Base-by-base conservation (phyloP, 2,329 filamentous ascomycete genomes). In the Zymoseptoria pseudotritici region DNA sequence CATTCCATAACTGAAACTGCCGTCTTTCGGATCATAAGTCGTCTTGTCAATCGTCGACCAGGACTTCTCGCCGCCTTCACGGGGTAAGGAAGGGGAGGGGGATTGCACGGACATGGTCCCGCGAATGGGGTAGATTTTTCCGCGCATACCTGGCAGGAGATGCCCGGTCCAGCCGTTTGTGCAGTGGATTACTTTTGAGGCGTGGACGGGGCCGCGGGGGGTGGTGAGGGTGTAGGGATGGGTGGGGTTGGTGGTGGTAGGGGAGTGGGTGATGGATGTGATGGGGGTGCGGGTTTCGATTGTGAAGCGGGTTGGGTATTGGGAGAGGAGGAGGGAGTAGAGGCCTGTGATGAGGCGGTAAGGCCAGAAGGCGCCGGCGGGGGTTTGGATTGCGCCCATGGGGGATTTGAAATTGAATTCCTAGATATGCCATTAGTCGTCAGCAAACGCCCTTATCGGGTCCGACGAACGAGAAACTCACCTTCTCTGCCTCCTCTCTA, bases 321-420 rank as follows among this genome's bases (percentile, higher is more conserved):
- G 58, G n/a, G 59, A 26, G 7, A 63, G 57, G 29, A 64, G 42
- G 8, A 58, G 59, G n/a, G 58, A 53, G 26, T 58, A 64, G 11
- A 66, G 52, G 4, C 63, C 63, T 19, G 65, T 64, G 26, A 66
- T 49, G 3, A 66, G 59, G 17, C 63, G 53, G 29, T 66, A 66
- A 2, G 65, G 63, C 65, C 65, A 66, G 20, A 65, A 61, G 1
- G 65, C 63, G 11, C 65, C 65, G 46, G 65, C 65, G n/a, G 57
- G 57, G 31, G 59, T 64, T 8, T 54, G 58, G 19, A 66, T 66
- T 3, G 62, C 64, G 11, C 64, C 64, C 4, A 61, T 57, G 1
- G 58, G 46, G 50, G 57, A 49, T 57, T 64, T 66, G 55, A 66
- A 61, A 20, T 64, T 64, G 57, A 56, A 64, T 19, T 59, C 59